Evolutionary conservation across 169 alveolate genomes (phyloP).

Genomic region (Neospora caninum): DNA sequence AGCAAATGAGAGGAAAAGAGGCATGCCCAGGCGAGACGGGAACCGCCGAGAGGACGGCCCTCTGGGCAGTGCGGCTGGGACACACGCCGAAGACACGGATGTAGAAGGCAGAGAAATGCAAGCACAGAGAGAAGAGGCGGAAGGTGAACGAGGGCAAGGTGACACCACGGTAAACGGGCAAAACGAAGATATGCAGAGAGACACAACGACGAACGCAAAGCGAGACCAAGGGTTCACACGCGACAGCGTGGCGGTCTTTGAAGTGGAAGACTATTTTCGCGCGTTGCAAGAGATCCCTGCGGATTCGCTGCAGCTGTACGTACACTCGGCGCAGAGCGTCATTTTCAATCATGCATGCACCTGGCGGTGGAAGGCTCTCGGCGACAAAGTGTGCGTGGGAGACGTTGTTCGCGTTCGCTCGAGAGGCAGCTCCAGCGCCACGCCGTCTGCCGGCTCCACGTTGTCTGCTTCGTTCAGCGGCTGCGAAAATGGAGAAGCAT

Average conservation of each 20-base stretch:
- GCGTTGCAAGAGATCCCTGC: slow-evolving; percentile 41
- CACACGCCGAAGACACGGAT: neutral
- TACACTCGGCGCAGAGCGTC: slow-evolving; percentile 45
- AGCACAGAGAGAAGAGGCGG: neutral
- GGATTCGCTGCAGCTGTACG: slow-evolving; percentile 26
- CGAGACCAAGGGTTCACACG: neutral
- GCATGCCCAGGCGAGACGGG: neutral
- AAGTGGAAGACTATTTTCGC: neutral
- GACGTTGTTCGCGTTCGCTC: slow-evolving; percentile 18
- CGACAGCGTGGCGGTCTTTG: neutral
- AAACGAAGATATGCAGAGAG: neutral
- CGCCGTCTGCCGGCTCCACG: neutral
- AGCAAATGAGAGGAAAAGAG: neutral
- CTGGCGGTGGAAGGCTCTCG: slow-evolving; percentile 23
- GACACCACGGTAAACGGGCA: neutral
- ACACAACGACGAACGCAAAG: neutral
- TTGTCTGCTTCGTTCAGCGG: too few species aligned
- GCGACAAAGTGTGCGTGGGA: slow-evolving; percentile 17
- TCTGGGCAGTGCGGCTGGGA: neutral
- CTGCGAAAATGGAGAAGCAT: neutral
- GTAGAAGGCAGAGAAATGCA: neutral
- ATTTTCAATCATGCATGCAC: slow-evolving; percentile 8
- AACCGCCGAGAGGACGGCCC: neutral
- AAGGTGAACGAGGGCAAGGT: neutral
- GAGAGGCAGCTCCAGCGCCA: neutral